phyloP scores from a whole-genome alignment of 2,329 filamentous ascomycete genomes.

The Penicillium sp. region DNA sequence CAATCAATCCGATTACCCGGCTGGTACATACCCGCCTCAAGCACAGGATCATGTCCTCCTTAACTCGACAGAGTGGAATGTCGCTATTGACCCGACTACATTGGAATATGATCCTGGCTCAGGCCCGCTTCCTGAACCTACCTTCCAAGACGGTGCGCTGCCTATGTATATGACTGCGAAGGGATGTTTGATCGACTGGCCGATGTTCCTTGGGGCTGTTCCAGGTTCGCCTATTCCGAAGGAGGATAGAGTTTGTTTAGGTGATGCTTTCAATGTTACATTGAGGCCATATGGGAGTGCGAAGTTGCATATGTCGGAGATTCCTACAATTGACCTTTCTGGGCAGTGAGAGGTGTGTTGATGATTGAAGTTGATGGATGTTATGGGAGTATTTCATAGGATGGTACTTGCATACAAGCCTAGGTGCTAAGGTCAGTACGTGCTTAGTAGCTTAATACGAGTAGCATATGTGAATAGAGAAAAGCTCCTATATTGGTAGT shows the following conservation, averaged over 20 bases:
- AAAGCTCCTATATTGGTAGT: too few species aligned
- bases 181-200: constrained; percentile 44
- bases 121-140: constrained; percentile 19
- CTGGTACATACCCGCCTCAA: constrained; percentile 24
- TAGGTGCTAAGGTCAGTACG: too few species aligned
- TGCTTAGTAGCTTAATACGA: too few species aligned
- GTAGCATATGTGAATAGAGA: too few species aligned
- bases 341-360: not conserved
- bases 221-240: constrained; percentile 33
- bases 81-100: constrained; percentile 35
- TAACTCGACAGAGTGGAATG: constrained; percentile 30
- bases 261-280: constrained; percentile 35
- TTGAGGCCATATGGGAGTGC: constrained; percentile 50
- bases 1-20: constrained; percentile 20
- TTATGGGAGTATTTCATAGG: not conserved
- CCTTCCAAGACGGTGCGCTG: constrained; percentile 33
- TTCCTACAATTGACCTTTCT: constrained; percentile 28
- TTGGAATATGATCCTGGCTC: constrained; percentile 30
- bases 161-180: constrained; percentile 40
- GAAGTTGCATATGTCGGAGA: constrained; percentile 49
- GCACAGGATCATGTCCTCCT: constrained; percentile 39
- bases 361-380: too few species aligned
- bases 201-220: constrained; percentile 33
- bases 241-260: constrained; percentile 35
- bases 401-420: too few species aligned